phyloP scores from a whole-genome alignment of 768 basidiomycete genomes.

The Calocera cornea region DNA sequence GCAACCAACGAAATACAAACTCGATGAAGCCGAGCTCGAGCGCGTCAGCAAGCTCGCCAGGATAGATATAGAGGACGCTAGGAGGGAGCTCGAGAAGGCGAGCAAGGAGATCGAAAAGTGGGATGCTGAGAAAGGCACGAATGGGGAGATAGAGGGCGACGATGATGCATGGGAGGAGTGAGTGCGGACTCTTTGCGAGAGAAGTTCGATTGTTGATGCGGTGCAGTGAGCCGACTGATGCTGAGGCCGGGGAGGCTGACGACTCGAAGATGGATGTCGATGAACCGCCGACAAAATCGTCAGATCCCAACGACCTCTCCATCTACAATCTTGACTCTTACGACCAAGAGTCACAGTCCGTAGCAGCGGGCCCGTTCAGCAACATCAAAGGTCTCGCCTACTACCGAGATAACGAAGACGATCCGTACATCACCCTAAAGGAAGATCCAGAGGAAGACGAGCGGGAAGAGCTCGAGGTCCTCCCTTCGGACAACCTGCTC shows the following conservation, averaged over 20 bases:
- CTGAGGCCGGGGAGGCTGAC: conserved; percentile 18
- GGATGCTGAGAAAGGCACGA: conserved; percentile 50
- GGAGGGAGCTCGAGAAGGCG: conserved; percentile 65
- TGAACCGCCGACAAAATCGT: conserved; percentile 29
- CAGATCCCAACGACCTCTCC: conserved; percentile 51
- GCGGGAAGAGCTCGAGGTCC: conserved; percentile 74
- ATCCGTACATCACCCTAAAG: conserved; percentile 94
- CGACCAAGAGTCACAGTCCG: conserved; percentile 54
- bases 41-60: conserved; percentile 77
- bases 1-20: conserved; percentile 74
- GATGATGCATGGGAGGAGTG: conserved; percentile 77
- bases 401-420: conserved; percentile 81
- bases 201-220: conserved; percentile 8
- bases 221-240: conserved; percentile 14
- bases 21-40: conserved; percentile 80
- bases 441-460: conserved; percentile 74
- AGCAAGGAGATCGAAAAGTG: conserved; percentile 57
- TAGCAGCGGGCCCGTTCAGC: conserved; percentile 57
- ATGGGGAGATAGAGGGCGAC: conserved; percentile 35
- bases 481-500: conserved; percentile 83
- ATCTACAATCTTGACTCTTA: conserved; percentile 87
- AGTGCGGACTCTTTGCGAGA: conserved; percentile 26
- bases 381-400: conserved; percentile 91
- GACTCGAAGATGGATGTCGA: conserved; percentile 49
- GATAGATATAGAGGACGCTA: conserved; percentile 83